These are phyloP conservation scores for Lentinula sp. DNA, from an alignment of 768 basidiomycete genomes.

Conservation along the genomic window DNA sequence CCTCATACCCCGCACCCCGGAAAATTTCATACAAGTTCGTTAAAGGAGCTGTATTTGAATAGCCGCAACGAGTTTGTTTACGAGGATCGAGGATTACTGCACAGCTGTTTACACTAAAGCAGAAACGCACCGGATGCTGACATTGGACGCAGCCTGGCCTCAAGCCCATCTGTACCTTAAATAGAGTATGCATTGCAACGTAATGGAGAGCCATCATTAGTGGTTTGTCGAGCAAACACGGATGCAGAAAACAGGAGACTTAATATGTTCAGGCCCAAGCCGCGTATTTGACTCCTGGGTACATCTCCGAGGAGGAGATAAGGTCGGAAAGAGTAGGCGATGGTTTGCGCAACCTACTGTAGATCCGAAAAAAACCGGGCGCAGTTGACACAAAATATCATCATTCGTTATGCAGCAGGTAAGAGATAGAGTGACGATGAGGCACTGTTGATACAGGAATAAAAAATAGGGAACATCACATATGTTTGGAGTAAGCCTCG, in stretches of 20 bases:
- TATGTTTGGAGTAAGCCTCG: conserved; percentile 14
- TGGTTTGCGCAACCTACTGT: not conserved
- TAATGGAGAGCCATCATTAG: conserved; percentile 1
- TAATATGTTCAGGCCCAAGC: not conserved
- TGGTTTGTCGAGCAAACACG: not conserved
- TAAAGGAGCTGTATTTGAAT: not conserved
- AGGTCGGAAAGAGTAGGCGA: not conserved
- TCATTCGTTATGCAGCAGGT: not conserved
- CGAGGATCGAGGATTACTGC: not conserved
- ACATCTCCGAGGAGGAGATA: conserved; percentile 3
- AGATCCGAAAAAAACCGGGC: not conserved
- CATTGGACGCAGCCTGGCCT: not conserved
- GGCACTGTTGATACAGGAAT: conserved; percentile 18
- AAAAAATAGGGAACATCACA: conserved; percentile 26
- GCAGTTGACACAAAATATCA: not conserved
- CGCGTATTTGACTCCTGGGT: not conserved
- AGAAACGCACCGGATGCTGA: not conserved
- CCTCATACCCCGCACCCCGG: not conserved
- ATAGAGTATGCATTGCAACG: not conserved
- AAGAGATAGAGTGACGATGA: conserved; percentile 19
- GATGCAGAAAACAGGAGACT: conserved; percentile 4
- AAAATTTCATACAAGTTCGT: not conserved
- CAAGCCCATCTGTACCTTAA: not conserved
- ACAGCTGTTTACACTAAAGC: not conserved
- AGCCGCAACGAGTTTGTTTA: not conserved